Base-by-base conservation (phyloP, 192 early-diverging fungal genomes). In the Spizellomyces sp. region DNA sequence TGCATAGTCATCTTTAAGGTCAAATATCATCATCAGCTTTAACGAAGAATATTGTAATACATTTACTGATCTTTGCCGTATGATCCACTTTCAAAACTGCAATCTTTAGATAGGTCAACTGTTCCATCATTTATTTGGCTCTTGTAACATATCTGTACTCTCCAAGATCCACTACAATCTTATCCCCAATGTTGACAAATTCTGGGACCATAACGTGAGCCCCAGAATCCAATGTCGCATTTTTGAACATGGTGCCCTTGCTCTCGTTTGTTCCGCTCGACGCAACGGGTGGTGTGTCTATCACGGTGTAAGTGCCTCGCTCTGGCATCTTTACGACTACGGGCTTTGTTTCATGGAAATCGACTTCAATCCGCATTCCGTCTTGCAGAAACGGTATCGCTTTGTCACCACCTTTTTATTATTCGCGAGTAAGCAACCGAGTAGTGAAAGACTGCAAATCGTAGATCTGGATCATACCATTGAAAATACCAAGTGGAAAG, bases 141-240 rank as follows among this genome's bases (percentile, higher is more conserved):
- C 91, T 81, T 21, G 83, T 80, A 12, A 91, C 66, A 57, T 94
- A 94, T 41, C 78, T 81, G 41, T 83, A 69, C 12, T 85, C 79
- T 17, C 86, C 78, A 10, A 92, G 75, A 77, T 94, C 89, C 27
- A 95, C 86, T 2, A 90, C 57, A 19, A 95, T 84, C 50, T 75
- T 81, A 45, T 96, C 94, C 36, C 92, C 93, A 10, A 80, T 76
- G 70, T 90, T 87, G 36, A 94, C 84, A 86, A 94, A 94, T 70
- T 92, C 89, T 9, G 94, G 94, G 8, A 96, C 90, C 72, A 79
- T 80, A 14, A 96, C 81, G 47, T 77, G 81, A 41, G 82, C 84
- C 5, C 89, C 91, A 55, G 88, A 88, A 19, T 85, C 82, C 12
- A 94, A 77, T 14, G 75, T 78, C 10, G 91, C 92, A 5, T 83